Percentiles rank a stretch among this genome's conserved stretches.
phyloP scores from a whole-genome alignment of 179 eudicot species.

The Camellia oleifera region DNA sequence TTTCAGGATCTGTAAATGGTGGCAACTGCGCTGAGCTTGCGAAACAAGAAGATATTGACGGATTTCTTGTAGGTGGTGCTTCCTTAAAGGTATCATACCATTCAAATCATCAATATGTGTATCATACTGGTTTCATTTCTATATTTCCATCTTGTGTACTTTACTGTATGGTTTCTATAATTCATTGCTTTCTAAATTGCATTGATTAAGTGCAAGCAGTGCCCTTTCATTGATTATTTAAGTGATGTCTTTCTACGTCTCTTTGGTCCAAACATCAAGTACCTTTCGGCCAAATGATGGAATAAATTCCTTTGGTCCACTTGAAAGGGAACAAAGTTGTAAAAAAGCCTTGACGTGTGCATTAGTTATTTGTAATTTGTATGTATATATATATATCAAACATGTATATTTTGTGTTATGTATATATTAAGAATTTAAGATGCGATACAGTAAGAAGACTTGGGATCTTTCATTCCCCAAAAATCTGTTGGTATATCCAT shows the following conservation, averaged over 20 bases:
- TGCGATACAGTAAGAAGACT: neutral
- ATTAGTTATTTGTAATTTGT: neutral
- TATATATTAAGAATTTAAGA: neutral
- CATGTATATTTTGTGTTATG: neutral
- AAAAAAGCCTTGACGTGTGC: neutral
- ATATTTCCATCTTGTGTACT: neutral
- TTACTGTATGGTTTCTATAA: too few species aligned
- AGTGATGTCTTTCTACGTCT: neutral
- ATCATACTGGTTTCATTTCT: neutral
- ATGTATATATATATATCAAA: neutral
- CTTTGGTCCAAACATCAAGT: neutral
- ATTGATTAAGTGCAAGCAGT: too few species aligned
- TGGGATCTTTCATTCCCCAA: neutral
- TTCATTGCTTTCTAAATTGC: neutral
- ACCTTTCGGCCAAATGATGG: neutral
- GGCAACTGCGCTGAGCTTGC: conserved; percentile 91
- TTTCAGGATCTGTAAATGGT: conserved; percentile 93
- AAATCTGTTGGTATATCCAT: neutral
- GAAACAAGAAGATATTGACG: conserved; percentile 92
- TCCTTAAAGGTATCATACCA: conserved; percentile 68
- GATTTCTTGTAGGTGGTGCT: conserved; percentile 99
- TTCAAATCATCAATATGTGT: neutral
- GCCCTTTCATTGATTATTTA: neutral
- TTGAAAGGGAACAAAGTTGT: neutral
- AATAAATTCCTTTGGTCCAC: neutral